Evolutionary conservation across 2,329 filamentous ascomycete species (phyloP).

Genomic region (Chaetomiaceae sp.): DNA sequence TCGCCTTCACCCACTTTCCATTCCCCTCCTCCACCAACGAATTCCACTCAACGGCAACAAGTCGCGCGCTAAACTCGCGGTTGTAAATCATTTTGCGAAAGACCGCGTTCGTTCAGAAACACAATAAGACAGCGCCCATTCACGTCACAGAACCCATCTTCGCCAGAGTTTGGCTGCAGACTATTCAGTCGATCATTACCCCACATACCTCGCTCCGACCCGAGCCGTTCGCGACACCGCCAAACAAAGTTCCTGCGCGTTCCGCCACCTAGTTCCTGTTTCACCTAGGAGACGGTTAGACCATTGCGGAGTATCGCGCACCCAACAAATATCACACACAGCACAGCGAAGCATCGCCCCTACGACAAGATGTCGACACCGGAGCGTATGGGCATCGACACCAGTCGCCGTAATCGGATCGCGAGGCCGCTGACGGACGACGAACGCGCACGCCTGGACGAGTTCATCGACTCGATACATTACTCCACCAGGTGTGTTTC

Average conservation of each 20-base stretch:
- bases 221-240: conserved; percentile 1
- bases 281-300: not conserved
- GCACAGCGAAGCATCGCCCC: not conserved
- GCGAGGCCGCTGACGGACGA: conserved; percentile 74
- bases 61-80: conserved; percentile 5
- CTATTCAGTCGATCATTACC: conserved; percentile 1
- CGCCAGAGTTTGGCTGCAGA: not conserved
- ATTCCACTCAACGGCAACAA: conserved; percentile 12
- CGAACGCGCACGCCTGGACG: conserved; percentile 80
- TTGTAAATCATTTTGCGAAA: not conserved
- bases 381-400: conserved; percentile 63
- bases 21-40: conserved; percentile 9
- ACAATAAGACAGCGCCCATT: not conserved
- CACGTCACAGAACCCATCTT: not conserved
- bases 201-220: conserved; percentile 5
- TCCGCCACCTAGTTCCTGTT: not conserved
- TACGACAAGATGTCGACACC: conserved; percentile 26
- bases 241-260: not conserved
- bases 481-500: conserved; percentile 77
- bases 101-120: not conserved
- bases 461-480: conserved; percentile 90
- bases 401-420: conserved; percentile 77
- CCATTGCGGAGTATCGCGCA: not conserved
- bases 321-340: not conserved
- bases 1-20: conserved; percentile 15